Percentiles rank a stretch among this genome's conserved stretches.
phyloP scores from a whole-genome alignment of 2,329 filamentous ascomycete genomes.

The Trichoderma semiorbis region DNA sequence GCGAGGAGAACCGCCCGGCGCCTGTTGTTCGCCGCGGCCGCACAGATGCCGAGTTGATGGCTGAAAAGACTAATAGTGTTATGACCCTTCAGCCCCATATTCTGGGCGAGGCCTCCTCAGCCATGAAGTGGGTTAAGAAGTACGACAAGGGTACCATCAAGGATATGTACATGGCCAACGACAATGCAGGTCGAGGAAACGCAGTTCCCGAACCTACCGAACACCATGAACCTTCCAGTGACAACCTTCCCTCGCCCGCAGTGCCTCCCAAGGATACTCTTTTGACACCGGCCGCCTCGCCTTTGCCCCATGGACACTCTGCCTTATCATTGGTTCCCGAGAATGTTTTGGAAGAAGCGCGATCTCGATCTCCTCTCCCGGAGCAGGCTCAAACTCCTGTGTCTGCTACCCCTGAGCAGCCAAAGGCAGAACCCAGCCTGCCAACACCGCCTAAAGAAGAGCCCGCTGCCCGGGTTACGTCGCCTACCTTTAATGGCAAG shows the following conservation, averaged over 20 bases:
- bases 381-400: neutral
- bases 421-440: slow-evolving; percentile 7
- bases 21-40: slow-evolving; percentile 46
- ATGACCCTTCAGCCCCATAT: slow-evolving; percentile 84
- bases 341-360: slow-evolving; percentile 9
- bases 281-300: slow-evolving; percentile 15
- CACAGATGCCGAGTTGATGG: slow-evolving; percentile 55
- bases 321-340: slow-evolving; percentile 24
- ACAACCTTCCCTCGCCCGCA: slow-evolving; percentile 34
- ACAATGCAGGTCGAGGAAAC: slow-evolving; percentile 65
- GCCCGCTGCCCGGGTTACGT: neutral
- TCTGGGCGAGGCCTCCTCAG: slow-evolving; percentile 81
- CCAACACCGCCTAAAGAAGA: slow-evolving; percentile 27
- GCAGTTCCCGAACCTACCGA: slow-evolving; percentile 35
- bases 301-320: slow-evolving; percentile 20
- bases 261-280: slow-evolving; percentile 41
- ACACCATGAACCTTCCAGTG: slow-evolving; percentile 20
- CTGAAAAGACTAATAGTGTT: slow-evolving; percentile 80
- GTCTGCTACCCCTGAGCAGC: neutral
- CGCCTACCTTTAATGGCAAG: slow-evolving; percentile 3
- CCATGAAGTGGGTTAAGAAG: slow-evolving; percentile 94
- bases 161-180: slow-evolving; percentile 78
- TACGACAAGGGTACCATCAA: slow-evolving; percentile 89
- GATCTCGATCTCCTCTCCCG: slow-evolving; percentile 2
- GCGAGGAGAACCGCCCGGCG: slow-evolving; percentile 47